Conservation (phyloP, 345 rosid genomes). For the Fremontodendron californicum region DNA sequence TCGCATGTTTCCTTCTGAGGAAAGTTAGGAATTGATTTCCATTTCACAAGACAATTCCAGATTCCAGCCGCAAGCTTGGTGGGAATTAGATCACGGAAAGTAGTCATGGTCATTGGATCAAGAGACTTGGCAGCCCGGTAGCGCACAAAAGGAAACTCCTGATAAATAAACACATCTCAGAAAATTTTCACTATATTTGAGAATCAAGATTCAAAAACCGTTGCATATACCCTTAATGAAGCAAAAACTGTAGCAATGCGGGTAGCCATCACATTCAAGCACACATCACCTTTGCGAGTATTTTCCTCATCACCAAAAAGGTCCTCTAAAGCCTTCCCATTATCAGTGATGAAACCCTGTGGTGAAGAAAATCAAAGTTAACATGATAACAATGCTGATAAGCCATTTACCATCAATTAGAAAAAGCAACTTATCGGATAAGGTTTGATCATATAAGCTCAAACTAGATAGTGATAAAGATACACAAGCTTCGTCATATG, state of each 20-base stretch:
- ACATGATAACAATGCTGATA: constrained; percentile 1
- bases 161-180: constrained; percentile 23
- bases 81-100: constrained; percentile 81
- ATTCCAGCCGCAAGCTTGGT: constrained; percentile 98
- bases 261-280: constrained; percentile 86
- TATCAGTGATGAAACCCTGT: constrained; percentile 92
- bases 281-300: constrained; percentile 70
- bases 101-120: constrained; percentile 92
- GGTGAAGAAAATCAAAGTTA: constrained; percentile 9
- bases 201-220: constrained; percentile 22
- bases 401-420: constrained; percentile 2
- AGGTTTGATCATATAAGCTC: background rate
- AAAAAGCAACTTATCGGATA: background rate
- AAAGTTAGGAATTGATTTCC: constrained; percentile 66
- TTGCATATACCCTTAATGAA: constrained; percentile 72
- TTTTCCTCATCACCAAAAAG: constrained; percentile 80
- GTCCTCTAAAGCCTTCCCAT: constrained; percentile 87
- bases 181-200: constrained; percentile 16
- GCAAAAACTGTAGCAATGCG: constrained; percentile 98
- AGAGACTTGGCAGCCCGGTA: constrained; percentile 95
- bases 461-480: background rate
- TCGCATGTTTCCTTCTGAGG: constrained; percentile 97
- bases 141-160: constrained; percentile 95
- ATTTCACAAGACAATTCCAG: constrained; percentile 80
- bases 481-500: background rate